A percentile compares a stretch with the other conserved stretches of the same genome.
Conservation (phyloP, 805 yeast genomes). For the Candida broadrunensis region DNA sequence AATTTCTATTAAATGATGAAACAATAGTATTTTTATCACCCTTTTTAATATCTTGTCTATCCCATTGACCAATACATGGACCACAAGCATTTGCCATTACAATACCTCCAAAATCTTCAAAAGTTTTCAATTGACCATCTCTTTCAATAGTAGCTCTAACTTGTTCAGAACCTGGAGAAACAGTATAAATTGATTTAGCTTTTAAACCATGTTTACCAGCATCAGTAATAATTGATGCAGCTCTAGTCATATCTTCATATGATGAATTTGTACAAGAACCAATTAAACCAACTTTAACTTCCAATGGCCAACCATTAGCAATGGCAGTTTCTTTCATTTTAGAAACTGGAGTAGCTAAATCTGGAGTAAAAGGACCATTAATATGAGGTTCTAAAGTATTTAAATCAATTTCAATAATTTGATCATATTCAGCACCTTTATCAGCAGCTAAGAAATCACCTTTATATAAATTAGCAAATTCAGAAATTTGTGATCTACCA, state of each 20-base stretch:
- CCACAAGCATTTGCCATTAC: conserved; percentile 98
- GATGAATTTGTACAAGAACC: conserved; percentile 99
- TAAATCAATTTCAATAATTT: conserved; percentile 86
- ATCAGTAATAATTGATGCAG: conserved; percentile 87
- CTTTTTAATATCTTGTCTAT: conserved; percentile 86
- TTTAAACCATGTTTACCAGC: conserved; percentile 90
- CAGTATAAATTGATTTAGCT: conserved; percentile 88
- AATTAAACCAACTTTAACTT: conserved; percentile 89
- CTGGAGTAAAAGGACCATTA: conserved; percentile 98
- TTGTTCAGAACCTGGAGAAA: conserved; percentile 98
- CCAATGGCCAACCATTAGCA: conserved; percentile 88
- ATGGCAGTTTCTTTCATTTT: conserved; percentile 79
- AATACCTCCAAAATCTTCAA: conserved; percentile 88
- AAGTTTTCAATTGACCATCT: conserved; percentile 88
- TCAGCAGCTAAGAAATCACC: conserved; percentile 76
- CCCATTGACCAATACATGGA: conserved; percentile 99
- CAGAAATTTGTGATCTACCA: conserved; percentile 79
- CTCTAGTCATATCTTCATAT: conserved; percentile 96
- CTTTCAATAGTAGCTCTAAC: conserved; percentile 97
- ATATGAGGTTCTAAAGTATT: conserved; percentile 90
- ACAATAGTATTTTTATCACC: conserved; percentile 96
- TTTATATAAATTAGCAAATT: conserved; percentile 69
- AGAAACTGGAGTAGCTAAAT: conserved; percentile 92
- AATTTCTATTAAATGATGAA: conserved; percentile 96
- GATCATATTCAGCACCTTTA: conserved; percentile 90